Conservation (phyloP, 2,329 filamentous ascomycete species). For the Pseudopyricularia javanii region DNA sequence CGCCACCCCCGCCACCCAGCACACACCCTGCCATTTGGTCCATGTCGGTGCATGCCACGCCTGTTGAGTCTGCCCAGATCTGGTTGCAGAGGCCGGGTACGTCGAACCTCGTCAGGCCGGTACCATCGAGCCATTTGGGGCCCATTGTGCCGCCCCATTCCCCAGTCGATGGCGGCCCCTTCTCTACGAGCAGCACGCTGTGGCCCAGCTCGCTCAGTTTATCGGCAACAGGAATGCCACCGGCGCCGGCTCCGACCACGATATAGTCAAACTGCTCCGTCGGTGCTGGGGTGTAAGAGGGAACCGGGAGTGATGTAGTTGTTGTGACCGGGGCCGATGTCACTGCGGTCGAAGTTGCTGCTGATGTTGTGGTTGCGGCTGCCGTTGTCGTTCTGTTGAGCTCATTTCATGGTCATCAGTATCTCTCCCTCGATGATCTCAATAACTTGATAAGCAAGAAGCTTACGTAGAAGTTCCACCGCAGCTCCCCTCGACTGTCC, state of each 20-base stretch:
- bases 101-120: constrained; percentile 50
- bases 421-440: too few species aligned
- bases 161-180: constrained; percentile 42
- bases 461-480: constrained; percentile 10
- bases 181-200: constrained; percentile 44
- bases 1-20: constrained; percentile 44
- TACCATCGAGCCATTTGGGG: constrained; percentile 43
- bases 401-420: too few species aligned
- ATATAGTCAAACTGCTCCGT: constrained; percentile 44
- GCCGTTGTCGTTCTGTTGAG: too few species aligned
- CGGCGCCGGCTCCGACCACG: constrained; percentile 46
- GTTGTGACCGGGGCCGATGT: constrained; percentile 10
- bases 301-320: not conserved
- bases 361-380: not conserved
- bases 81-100: constrained; percentile 55
- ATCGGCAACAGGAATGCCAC: constrained; percentile 45
- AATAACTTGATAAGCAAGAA: not conserved
- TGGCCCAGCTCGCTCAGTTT: constrained; percentile 48
- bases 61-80: constrained; percentile 48
- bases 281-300: constrained; percentile 1
- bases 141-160: constrained; percentile 46
- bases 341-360: not conserved
- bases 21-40: constrained; percentile 57
- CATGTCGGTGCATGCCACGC: constrained; percentile 50
- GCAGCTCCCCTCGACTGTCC: constrained; percentile 21